Conservation (phyloP, 1,284 basidiomycete genomes). For the Ustilago bromivora region DNA sequence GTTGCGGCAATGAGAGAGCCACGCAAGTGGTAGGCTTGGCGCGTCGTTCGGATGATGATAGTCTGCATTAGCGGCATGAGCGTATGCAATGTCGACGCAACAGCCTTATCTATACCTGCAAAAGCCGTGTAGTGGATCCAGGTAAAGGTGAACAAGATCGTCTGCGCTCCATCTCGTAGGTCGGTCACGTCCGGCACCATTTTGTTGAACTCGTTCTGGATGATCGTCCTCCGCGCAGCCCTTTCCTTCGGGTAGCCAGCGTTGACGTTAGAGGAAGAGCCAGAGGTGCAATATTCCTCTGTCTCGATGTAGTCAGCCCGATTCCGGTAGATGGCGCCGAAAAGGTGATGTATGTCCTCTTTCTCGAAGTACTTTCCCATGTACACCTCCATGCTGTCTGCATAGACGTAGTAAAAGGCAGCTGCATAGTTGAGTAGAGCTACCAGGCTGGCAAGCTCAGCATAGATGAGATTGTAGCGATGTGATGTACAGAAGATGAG, state of each 20-base stretch:
- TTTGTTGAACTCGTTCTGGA: not conserved
- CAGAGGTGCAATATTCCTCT: slow-evolving; percentile 19
- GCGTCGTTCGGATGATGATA: slow-evolving; percentile 15
- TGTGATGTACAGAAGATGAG: not conserved
- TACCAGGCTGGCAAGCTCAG: slow-evolving; percentile 23
- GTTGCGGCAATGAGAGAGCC: not conserved
- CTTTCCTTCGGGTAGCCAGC: not conserved
- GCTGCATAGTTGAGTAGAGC: slow-evolving; percentile 38
- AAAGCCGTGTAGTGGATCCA: slow-evolving; percentile 39
- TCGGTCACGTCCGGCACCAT: slow-evolving; percentile 26
- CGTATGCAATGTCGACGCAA: slow-evolving; percentile 12
- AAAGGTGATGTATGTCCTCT: not conserved
- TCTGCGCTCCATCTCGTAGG: slow-evolving; percentile 30
- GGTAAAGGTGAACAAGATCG: slow-evolving; percentile 28
- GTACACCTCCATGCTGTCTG: slow-evolving; percentile 12
- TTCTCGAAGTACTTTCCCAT: not conserved
- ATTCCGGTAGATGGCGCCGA: slow-evolving; percentile 1
- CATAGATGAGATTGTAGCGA: slow-evolving; percentile 7
- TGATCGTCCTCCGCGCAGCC: not conserved
- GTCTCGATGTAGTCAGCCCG: slow-evolving; percentile 22
- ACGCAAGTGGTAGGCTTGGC: slow-evolving; percentile 8
- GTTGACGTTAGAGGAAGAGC: not conserved
- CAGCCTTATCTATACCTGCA: not conserved
- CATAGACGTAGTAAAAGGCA: slow-evolving; percentile 13
- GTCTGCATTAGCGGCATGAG: slow-evolving; percentile 35